These are phyloP conservation scores for Astragalus membranaceus DNA, from an alignment of 306 rosid genomes.

Conservation along the genomic window DNA sequence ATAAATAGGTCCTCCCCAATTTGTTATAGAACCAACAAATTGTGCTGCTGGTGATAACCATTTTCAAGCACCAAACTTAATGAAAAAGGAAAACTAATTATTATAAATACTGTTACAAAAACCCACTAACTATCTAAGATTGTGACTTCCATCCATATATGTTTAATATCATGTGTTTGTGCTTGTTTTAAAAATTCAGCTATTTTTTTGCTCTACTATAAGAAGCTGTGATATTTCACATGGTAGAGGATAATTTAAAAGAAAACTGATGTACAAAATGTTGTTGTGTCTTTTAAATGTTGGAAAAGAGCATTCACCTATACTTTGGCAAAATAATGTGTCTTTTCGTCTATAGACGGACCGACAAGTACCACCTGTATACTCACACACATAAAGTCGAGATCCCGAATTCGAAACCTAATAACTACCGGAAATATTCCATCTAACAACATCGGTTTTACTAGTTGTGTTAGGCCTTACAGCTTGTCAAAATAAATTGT, in stretches of 20 bases:
- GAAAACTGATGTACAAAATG: slow-evolving; percentile 32
- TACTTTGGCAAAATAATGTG: slow-evolving; percentile 48
- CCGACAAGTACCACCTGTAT: too few species aligned
- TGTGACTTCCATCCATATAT: slow-evolving; percentile 18
- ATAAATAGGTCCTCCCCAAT: slow-evolving; percentile 23
- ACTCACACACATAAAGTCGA: too few species aligned
- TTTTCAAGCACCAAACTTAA: slow-evolving; percentile 19
- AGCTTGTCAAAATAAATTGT: slow-evolving; percentile 41
- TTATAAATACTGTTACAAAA: neutral
- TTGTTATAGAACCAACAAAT: slow-evolving; percentile 32
- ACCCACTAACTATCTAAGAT: slow-evolving; percentile 12
- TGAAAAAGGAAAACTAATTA: neutral
- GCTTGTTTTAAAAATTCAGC: neutral
- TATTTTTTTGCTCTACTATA: slow-evolving; percentile 8
- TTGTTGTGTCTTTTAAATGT: slow-evolving; percentile 57
- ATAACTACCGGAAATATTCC: too few species aligned
- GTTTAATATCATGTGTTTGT: slow-evolving; percentile 16
- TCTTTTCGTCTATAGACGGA: neutral
- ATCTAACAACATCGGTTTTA: too few species aligned
- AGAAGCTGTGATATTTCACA: slow-evolving; percentile 11
- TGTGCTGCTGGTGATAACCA: slow-evolving; percentile 25
- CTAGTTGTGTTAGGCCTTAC: too few species aligned
- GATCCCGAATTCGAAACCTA: too few species aligned
- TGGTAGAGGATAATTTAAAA: slow-evolving; percentile 27
- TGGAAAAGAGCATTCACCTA: slow-evolving; percentile 79